These are phyloP conservation scores for Thelonectria blattea DNA, from an alignment of 2,329 filamentous ascomycete genomes.

Conservation along the genomic window DNA sequence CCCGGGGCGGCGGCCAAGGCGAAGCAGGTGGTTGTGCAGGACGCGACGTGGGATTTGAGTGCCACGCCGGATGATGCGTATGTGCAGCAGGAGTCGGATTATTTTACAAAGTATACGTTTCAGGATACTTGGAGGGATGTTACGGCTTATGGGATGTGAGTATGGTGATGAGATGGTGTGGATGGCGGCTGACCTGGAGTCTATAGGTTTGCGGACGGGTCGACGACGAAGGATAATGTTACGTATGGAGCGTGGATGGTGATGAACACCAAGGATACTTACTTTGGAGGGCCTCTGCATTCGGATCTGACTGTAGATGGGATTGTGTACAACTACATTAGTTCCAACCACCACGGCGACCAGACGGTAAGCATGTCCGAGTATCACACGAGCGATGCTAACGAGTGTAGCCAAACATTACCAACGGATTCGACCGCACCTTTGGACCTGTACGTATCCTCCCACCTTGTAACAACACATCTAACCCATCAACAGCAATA, in stretches of 20 bases:
- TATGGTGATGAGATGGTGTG: background rate
- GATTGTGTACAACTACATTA: conserved; percentile 69
- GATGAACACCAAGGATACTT: conserved; percentile 68
- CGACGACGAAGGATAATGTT: conserved; percentile 53
- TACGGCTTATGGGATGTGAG: conserved; percentile 58
- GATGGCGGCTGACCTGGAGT: conserved; percentile 13
- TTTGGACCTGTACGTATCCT: conserved; percentile 57
- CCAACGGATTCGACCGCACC: conserved; percentile 67
- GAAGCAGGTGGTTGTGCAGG: conserved; percentile 60
- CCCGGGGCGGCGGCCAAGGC: conserved; percentile 44
- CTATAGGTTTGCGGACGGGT: conserved; percentile 44
- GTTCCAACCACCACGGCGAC: conserved; percentile 68
- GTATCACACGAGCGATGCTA: background rate
- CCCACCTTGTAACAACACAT: background rate
- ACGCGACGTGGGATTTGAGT: conserved; percentile 67
- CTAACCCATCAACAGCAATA: conserved; percentile 49
- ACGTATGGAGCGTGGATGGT: conserved; percentile 68
- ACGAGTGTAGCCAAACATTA: conserved; percentile 60
- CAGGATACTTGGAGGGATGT: conserved; percentile 64
- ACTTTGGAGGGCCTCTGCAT: conserved; percentile 66
- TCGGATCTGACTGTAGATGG: conserved; percentile 69
- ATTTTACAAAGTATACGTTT: conserved; percentile 72
- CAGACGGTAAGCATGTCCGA: conserved; percentile 46
- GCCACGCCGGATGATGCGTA: conserved; percentile 61
- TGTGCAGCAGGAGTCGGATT: conserved; percentile 61